Percentiles rank a stretch among this genome's conserved stretches.
Evolutionary conservation across 257 asterid genomes (phyloP).

Genomic region (Plantago ovata): DNA sequence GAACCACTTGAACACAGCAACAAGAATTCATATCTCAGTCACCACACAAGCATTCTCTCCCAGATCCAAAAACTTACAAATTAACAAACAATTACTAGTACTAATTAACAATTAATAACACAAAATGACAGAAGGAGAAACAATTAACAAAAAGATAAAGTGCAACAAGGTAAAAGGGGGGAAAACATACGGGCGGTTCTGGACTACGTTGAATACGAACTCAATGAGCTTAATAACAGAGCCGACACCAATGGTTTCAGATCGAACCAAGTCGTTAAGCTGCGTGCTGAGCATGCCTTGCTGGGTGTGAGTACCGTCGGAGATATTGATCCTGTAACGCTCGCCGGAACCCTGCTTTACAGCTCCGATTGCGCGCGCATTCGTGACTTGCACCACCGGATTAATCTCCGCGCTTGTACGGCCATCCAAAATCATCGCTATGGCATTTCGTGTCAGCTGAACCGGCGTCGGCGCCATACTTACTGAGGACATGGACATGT

Average conservation of each 20-base stretch:
- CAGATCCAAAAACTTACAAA: no score
- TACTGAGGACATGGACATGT: neutral
- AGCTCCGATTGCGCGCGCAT: slow-evolving; percentile 47
- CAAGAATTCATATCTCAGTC: neutral
- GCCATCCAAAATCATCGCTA: slow-evolving; percentile 39
- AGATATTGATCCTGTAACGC: slow-evolving; percentile 59
- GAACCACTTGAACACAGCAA: no score
- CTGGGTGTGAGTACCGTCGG: slow-evolving; percentile 61
- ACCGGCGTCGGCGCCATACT: slow-evolving; percentile 41
- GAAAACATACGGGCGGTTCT: slow-evolving; percentile 53
- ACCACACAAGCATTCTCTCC: neutral
- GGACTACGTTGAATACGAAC: slow-evolving; percentile 63
- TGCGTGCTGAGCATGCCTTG: slow-evolving; percentile 93
- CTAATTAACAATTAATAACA: neutral
- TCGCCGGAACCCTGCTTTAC: slow-evolving; percentile 40
- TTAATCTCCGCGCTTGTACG: slow-evolving; percentile 32
- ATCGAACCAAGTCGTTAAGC: slow-evolving; percentile 55
- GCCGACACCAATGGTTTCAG: slow-evolving; percentile 53
- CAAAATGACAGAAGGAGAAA: neutral
- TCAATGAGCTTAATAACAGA: slow-evolving; percentile 55
- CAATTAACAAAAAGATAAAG: neutral
- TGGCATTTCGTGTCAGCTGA: slow-evolving; percentile 57
- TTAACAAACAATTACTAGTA: no score
- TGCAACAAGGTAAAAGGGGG: neutral
- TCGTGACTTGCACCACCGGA: slow-evolving; percentile 71